These are phyloP conservation scores for Taphrina wiesneri DNA, from an alignment of 1,139 yeast genomes.

Conservation along the genomic window DNA sequence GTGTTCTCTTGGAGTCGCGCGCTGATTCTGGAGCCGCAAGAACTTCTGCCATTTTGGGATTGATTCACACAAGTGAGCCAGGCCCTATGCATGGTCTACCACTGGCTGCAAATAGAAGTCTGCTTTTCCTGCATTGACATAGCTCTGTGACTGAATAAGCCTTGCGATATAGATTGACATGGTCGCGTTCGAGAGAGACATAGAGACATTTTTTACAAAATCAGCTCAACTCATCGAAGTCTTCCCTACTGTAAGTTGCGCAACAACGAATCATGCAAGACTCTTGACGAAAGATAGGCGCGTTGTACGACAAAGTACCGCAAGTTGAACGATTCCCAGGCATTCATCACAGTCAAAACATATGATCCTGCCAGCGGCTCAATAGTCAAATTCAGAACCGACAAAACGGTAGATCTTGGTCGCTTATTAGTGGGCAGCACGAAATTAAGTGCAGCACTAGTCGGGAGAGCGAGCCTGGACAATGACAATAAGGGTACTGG, in stretches of 20 bases:
- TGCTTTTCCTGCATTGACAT: too few species aligned
- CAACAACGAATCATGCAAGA: not conserved
- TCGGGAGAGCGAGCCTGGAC: not conserved
- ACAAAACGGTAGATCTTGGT: conserved; percentile 18
- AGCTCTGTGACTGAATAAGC: too few species aligned
- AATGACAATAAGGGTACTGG: not conserved
- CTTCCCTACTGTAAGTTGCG: conserved; percentile 8
- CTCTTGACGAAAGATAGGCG: conserved; percentile 5
- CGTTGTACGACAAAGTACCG: conserved; percentile 10
- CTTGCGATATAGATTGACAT: not conserved
- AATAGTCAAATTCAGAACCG: conserved; percentile 26
- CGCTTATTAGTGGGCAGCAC: conserved; percentile 24
- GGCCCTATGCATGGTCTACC: too few species aligned
- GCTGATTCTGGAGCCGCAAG: not conserved
- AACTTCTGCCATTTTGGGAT: not conserved
- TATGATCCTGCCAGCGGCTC: conserved; percentile 13
- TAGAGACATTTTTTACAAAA: conserved; percentile 12
- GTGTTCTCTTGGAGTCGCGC: not conserved
- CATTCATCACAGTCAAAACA: conserved; percentile 22
- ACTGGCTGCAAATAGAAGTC: too few species aligned
- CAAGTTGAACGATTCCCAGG: conserved; percentile 7
- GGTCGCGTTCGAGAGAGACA: conserved; percentile 28
- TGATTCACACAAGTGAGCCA: not conserved
- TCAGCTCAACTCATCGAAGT: conserved; percentile 21
- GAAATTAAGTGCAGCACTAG: not conserved